Base-by-base conservation (phyloP, 2,329 filamentous ascomycete genomes). In the Penicillium sp. region DNA sequence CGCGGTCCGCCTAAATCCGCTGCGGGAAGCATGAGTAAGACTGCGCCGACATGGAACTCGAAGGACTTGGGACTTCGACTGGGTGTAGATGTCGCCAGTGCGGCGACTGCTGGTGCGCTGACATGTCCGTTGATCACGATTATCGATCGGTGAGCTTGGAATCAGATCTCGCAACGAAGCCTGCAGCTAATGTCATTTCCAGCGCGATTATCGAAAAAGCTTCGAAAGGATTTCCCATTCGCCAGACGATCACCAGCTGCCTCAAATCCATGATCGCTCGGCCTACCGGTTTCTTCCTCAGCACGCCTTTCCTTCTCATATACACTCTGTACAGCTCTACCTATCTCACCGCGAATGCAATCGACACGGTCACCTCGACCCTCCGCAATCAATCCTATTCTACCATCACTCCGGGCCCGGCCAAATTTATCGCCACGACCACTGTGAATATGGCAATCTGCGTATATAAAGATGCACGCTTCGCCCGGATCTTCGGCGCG, bases 401-500 rank as follows among this genome's bases (percentile, higher is more conserved):
- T 7, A 55, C 55, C 50, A 80, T 86, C 18, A 89, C 85, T 0
- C 73, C 84, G 6, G 88, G 88, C 39, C 75, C 80, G 0, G 65
- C 77, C 44, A 95, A 95, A 61, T 95, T 96, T 67, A 68, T 79
- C 52, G 80, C 84, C 34, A 90, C 86, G 1, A 84, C 79, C 11
- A 68, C 77, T n/a, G 79, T 88, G 38, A 96, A 95, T 67, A 81
- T 95, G 64, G 77, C 79, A 6, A 73, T 95, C 23, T 87, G 86
- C 64, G 79, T 95, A 31, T 87, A 92, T 74, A 95, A 95, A 64
- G 89, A 95, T 67, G 81, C 82, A 54, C 79, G 83, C 44, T 95
- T 90, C 62, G 86, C 86, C 1, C 77, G 79, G 55, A 76, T 95
- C 56, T 95, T 93, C 61, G 85, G 85, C 9, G 78, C 82, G 0